Base-by-base conservation (phyloP, 345 rosid genomes). In the Luvunga scandens region DNA sequence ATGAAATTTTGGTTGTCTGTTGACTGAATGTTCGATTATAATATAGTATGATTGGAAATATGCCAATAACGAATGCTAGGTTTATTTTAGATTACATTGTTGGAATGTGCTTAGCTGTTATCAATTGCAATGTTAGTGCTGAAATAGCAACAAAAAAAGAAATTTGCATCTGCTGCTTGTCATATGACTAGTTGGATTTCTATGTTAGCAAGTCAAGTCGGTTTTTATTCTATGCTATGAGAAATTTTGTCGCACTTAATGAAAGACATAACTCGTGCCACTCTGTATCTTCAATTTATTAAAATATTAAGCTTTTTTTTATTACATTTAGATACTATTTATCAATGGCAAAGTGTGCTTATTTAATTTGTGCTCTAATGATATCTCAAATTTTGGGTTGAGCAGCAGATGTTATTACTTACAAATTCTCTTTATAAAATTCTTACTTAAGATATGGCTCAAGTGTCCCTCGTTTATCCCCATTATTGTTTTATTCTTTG, bases 11-110 rank as follows among this genome's bases (percentile, higher is more conserved):
- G 31, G 33, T 28, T 62, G 39, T 74, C 21, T 30, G 7, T 64
- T 33, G 60, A 39, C 70, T 67, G 78, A 74, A 74, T 59, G n/a
- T 77, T 67, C 38, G 60, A 53, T 72, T 61, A 22, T 61, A 55
- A 39, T 75, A 45, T 25, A 56, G 33, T 2, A 13, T 38, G 63
- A 31, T 75, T 48, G 27, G 19, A 3, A 22, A 16, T 30, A 30
- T 30, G 12, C 18, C 21, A 2, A 33, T 30, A 28, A 0, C 66
- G 21, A 62, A 62, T 62, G 4, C 4, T 33, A 19, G 25, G 14
- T 21, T 34, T 33, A 21, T 33, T 16, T 65, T 65, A 33, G 42
- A 65, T 65, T 19, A 19, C 69, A 21, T 5, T 2, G 33, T 73
- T 73, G 28, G 48, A 62, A 10, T 70, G 68, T 16, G 30, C 61